Percentiles rank a stretch among this genome's conserved stretches.
phyloP scores from a whole-genome alignment of 2,329 filamentous ascomycete genomes.

The Fusarium torreyae region DNA sequence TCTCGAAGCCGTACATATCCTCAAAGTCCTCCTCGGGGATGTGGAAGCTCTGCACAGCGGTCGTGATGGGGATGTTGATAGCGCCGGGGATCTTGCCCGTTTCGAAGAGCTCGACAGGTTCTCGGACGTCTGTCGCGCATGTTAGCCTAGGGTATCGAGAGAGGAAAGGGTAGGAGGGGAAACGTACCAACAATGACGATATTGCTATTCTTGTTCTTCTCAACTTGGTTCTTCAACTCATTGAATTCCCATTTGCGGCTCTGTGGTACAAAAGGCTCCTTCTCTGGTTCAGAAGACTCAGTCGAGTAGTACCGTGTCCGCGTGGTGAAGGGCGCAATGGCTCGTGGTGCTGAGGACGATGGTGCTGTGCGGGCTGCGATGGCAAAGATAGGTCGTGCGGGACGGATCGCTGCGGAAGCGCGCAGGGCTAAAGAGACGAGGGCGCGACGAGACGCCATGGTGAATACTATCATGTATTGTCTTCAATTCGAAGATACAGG shows the following conservation, averaged over 20 bases:
- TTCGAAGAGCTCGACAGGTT: slow-evolving; percentile 75
- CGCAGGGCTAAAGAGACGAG: slow-evolving; percentile 39
- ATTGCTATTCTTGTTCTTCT: slow-evolving; percentile 44
- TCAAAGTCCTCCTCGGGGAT: slow-evolving; percentile 84
- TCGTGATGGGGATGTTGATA: slow-evolving; percentile 85
- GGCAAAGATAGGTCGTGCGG: slow-evolving; percentile 22
- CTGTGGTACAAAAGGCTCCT: slow-evolving; percentile 1
- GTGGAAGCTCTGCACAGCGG: slow-evolving; percentile 84
- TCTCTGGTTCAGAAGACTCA: slow-evolving; percentile 6
- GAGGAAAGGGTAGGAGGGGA: neutral
- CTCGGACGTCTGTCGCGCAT: slow-evolving; percentile 74
- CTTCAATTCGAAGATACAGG: neutral
- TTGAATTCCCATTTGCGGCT: slow-evolving; percentile 66
- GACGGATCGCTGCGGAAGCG: slow-evolving; percentile 25
- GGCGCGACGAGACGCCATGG: slow-evolving; percentile 43
- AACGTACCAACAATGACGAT: slow-evolving; percentile 64
- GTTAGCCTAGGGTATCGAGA: neutral
- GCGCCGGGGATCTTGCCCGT: slow-evolving; percentile 84
- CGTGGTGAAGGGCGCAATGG: slow-evolving; percentile 17
- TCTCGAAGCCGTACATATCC: slow-evolving; percentile 83
- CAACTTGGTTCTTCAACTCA: slow-evolving; percentile 61
- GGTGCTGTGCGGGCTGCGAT: slow-evolving; percentile 18
- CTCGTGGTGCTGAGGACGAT: slow-evolving; percentile 7
- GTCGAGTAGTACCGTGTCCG: slow-evolving; percentile 28
- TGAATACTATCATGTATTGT: neutral